Percentiles rank a stretch among this genome's conserved stretches.
phyloP scores from a whole-genome alignment of 2,329 filamentous ascomycete species.

The Aureobasidium sp. region DNA sequence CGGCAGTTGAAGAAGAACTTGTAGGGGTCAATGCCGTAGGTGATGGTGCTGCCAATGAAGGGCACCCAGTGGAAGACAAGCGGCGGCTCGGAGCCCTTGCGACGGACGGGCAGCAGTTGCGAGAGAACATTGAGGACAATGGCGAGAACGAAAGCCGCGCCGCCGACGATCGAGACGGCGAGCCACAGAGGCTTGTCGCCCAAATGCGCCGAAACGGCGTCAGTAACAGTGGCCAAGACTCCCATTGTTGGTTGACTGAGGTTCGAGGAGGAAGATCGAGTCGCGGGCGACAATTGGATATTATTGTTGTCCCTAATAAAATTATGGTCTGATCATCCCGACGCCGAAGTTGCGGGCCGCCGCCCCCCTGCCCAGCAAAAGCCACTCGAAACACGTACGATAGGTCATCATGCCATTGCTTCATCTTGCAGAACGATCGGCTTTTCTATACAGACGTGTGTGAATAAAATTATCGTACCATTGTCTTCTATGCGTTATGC shows the following conservation, averaged over 20 bases:
- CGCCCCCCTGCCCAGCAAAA: background rate
- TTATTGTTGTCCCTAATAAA: constrained; percentile 8
- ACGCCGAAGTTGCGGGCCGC: background rate
- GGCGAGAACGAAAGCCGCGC: constrained; percentile 46
- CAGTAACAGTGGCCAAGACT: constrained; percentile 6
- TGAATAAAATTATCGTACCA: background rate
- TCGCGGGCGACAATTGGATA: background rate
- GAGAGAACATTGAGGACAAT: constrained; percentile 72
- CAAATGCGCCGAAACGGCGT: constrained; percentile 1
- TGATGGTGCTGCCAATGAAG: constrained; percentile 82
- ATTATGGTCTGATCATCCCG: constrained; percentile 10
- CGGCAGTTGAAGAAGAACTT: constrained; percentile 70
- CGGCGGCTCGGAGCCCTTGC: constrained; percentile 62
- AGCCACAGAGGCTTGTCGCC: constrained; percentile 12
- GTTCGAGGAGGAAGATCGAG: background rate
- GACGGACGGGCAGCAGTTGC: constrained; percentile 63
- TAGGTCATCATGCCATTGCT: constrained; percentile 2
- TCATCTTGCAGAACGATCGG: background rate
- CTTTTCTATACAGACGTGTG: background rate
- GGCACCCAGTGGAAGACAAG: constrained; percentile 60
- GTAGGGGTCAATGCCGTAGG: constrained; percentile 91
- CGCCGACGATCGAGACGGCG: constrained; percentile 30
- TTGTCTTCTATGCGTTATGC: background rate
- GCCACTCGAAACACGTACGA: constrained; percentile 1
- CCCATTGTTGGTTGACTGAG: constrained; percentile 7